Conservation (phyloP, 192 early-diverging fungal species). For the Spinellus fusiger region DNA sequence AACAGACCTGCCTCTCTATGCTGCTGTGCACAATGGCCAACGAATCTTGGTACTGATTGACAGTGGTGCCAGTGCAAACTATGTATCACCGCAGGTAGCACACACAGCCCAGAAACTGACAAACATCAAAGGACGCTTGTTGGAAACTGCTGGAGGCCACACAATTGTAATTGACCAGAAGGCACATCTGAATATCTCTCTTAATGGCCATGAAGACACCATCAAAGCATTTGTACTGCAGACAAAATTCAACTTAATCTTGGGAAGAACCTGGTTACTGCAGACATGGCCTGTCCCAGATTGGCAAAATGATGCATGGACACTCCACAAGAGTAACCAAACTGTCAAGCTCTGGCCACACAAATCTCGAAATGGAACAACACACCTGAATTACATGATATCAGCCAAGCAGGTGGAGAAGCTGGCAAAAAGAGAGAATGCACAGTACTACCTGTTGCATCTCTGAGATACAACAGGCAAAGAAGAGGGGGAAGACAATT, state of each 20-base stretch:
- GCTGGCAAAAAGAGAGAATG: not conserved
- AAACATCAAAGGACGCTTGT: not conserved
- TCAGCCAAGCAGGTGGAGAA: not conserved
- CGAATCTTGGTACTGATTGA: not conserved
- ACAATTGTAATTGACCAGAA: not conserved
- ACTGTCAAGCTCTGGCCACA: not conserved
- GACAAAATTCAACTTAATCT: constrained; percentile 2
- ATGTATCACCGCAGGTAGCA: not conserved
- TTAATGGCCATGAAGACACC: not conserved
- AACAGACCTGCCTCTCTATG: not conserved
- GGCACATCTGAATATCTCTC: not conserved
- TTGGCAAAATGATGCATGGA: not conserved
- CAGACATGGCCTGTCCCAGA: not conserved
- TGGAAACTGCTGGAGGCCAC: constrained; percentile 1
- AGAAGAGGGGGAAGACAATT: not conserved
- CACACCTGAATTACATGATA: not conserved
- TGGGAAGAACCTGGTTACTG: not conserved
- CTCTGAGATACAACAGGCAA: not conserved
- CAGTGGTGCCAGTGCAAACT: constrained; percentile 6
- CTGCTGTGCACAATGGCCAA: not conserved
- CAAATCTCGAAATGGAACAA: not conserved
- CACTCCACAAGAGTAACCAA: not conserved
- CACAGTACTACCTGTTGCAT: not conserved
- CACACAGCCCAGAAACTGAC: not conserved
- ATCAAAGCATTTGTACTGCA: not conserved